Conservation (phyloP, 257 asterid genomes). For the Pogostemon cablin region DNA sequence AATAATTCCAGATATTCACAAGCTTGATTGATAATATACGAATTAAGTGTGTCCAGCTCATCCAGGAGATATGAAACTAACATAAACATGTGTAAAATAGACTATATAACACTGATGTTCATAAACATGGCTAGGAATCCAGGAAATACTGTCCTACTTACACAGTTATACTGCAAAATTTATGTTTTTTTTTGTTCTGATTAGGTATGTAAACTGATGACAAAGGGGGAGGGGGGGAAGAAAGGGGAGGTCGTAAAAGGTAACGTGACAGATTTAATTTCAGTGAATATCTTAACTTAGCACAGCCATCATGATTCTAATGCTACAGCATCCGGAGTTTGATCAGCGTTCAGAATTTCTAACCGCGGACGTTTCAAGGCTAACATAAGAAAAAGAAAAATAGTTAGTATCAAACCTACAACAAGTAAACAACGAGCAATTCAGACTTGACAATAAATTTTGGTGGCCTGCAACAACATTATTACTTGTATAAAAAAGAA, state of each 20-base stretch:
- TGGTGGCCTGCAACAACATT: not conserved
- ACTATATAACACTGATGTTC: too few relatives aligned
- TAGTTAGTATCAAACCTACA: not conserved
- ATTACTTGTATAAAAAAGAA: not conserved
- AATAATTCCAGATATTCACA: too few relatives aligned
- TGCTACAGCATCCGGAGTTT: conserved; percentile 33
- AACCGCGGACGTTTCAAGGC: conserved; percentile 43
- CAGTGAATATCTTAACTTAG: conserved; percentile 25
- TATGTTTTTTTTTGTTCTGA: too few relatives aligned
- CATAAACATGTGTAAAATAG: too few relatives aligned
- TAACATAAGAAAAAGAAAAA: conserved; percentile 32
- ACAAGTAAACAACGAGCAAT: not conserved
- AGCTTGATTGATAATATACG: too few relatives aligned
- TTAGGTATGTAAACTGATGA: too few relatives aligned
- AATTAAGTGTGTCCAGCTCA: too few relatives aligned
- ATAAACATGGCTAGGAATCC: too few relatives aligned
- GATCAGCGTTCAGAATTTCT: conserved; percentile 36
- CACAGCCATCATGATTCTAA: conserved; percentile 32
- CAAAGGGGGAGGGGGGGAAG: not conserved
- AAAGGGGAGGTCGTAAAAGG: not conserved
- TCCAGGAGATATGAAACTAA: too few relatives aligned
- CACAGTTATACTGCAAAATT: not conserved
- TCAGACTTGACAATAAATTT: not conserved
- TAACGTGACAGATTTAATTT: not conserved
- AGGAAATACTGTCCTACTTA: too few relatives aligned